Conservation (phyloP, 768 basidiomycete genomes). For the Mycena latifolia region DNA sequence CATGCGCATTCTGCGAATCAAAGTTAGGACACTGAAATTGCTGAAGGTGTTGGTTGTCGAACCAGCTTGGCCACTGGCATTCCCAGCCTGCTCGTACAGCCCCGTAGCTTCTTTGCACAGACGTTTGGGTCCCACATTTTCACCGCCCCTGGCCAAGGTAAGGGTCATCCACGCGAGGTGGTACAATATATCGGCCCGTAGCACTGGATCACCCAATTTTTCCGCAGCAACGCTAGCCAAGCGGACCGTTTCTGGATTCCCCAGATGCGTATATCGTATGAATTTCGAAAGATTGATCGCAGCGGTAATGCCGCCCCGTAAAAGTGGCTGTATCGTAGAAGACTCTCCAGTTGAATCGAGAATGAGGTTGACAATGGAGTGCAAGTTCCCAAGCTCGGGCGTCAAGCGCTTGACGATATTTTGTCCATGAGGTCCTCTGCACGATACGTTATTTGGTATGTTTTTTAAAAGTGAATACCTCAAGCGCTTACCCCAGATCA, state of each 20-base stretch:
- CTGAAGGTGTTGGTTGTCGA: background rate
- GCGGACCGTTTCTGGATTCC: slow-evolving; percentile 33
- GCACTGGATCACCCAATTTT: slow-evolving; percentile 24
- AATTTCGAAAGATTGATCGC: slow-evolving; percentile 38
- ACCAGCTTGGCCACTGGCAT: slow-evolving; percentile 34
- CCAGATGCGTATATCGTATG: slow-evolving; percentile 34
- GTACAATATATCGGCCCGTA: slow-evolving; percentile 33
- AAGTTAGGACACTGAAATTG: background rate
- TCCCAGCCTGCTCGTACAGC: slow-evolving; percentile 30
- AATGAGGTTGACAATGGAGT: slow-evolving; percentile 31
- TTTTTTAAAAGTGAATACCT: background rate
- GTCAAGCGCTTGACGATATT: slow-evolving; percentile 32
- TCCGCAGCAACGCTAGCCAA: slow-evolving; percentile 23
- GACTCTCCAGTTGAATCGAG: slow-evolving; percentile 27
- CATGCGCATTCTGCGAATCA: slow-evolving; percentile 33
- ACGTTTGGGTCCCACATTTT: slow-evolving; percentile 20
- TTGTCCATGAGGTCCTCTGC: slow-evolving; percentile 36
- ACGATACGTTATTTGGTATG: background rate
- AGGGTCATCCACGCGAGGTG: slow-evolving; percentile 29
- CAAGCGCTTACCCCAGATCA: no score
- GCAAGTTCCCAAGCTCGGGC: slow-evolving; percentile 35
- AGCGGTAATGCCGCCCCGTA: slow-evolving; percentile 32
- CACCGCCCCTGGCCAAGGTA: background rate
- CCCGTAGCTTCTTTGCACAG: slow-evolving; percentile 33
- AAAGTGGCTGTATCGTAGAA: slow-evolving; percentile 19